Evolutionary conservation across 306 rosid species (phyloP).

Genomic region (Corylus americana): DNA sequence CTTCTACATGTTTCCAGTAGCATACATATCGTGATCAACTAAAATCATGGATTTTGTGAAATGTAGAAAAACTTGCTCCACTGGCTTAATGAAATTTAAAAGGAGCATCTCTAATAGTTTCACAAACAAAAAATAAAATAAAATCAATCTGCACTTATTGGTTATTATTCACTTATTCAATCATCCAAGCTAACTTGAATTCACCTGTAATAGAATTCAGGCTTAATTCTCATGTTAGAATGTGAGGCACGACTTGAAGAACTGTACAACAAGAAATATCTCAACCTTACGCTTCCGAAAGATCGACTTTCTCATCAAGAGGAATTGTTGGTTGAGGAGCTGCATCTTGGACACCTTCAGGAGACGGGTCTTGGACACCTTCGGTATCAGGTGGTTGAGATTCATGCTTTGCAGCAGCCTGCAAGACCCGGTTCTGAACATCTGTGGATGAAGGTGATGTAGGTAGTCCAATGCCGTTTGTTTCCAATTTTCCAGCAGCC

Average conservation of each 20-base stretch:
- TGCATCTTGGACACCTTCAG: conserved; percentile 50
- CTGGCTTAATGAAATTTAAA: background rate
- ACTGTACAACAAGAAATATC: conserved; percentile 1
- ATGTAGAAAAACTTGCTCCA: background rate
- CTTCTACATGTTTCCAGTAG: background rate
- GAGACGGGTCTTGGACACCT: conserved; percentile 51
- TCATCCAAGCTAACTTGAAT: background rate
- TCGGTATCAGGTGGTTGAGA: conserved; percentile 80
- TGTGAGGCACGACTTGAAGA: background rate
- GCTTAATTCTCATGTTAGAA: background rate
- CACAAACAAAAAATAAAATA: too few species aligned
- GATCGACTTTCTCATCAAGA: conserved; percentile 51
- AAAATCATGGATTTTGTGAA: background rate
- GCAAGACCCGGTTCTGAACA: conserved; percentile 88
- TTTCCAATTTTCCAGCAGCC: conserved; percentile 88
- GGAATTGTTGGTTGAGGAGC: conserved; percentile 49
- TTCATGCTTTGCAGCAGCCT: conserved; percentile 97
- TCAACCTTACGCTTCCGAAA: conserved; percentile 47
- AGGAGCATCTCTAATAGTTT: background rate
- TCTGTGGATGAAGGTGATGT: conserved; percentile 93
- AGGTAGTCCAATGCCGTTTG: conserved; percentile 76
- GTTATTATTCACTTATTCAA: background rate
- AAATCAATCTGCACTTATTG: background rate
- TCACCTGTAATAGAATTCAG: background rate
- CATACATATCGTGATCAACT: background rate